These are phyloP conservation scores for Crassisporium funariophilum DNA, from an alignment of 768 basidiomycete genomes.

Conservation along the genomic window DNA sequence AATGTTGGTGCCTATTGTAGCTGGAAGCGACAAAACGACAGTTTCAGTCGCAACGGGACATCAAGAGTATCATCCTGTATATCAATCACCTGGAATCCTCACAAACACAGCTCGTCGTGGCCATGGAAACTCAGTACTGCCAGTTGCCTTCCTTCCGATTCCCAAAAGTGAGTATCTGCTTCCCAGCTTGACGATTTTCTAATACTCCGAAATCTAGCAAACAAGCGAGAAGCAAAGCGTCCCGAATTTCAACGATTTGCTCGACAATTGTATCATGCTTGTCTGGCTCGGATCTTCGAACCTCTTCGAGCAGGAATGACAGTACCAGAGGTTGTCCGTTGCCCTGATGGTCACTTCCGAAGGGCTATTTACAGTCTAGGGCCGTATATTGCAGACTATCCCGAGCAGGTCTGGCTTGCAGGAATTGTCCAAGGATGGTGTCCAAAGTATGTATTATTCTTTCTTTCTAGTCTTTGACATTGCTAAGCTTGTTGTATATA, in stretches of 20 bases:
- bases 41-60: conserved; percentile 26
- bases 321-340: conserved; percentile 23
- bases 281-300: conserved; percentile 8
- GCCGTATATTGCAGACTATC: conserved; percentile 40
- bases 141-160: not conserved
- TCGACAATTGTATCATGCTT: not conserved
- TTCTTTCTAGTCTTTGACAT: not conserved
- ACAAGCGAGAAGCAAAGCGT: not conserved
- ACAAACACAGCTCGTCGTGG: conserved; percentile 14
- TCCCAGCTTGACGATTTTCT: conserved; percentile 24
- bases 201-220: conserved; percentile 1
- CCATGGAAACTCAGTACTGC: conserved; percentile 6
- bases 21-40: conserved; percentile 26
- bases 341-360: conserved; percentile 36
- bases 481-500: not conserved
- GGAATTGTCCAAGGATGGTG: conserved; percentile 30
- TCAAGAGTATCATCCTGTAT: no score
- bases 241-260: not conserved
- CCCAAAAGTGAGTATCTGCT: not conserved
- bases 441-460: conserved; percentile 15
- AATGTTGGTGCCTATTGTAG: conserved; percentile 18
- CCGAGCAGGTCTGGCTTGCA: conserved; percentile 32
- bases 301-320: conserved; percentile 18
- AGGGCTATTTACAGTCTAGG: conserved; percentile 30
- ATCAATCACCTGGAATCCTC: conserved; percentile 15